Conservation (phyloP, 129 eudicot genomes). For the Mikania micrantha region DNA sequence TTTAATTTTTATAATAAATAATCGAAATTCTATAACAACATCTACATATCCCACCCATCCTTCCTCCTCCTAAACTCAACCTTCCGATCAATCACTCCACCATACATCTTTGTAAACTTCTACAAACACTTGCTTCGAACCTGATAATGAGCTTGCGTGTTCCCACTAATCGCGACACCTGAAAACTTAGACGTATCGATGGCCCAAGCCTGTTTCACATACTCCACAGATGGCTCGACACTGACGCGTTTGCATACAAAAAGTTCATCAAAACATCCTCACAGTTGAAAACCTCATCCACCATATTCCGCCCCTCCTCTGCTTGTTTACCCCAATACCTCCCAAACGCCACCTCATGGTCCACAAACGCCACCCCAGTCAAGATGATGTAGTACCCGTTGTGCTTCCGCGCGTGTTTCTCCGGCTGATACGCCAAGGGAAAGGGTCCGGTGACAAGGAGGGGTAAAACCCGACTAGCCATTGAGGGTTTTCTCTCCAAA, state of each 20-base stretch:
- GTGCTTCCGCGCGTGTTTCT: slow-evolving; percentile 66
- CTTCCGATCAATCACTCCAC: slow-evolving; percentile 52
- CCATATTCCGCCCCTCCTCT: slow-evolving; percentile 46
- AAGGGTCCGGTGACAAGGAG: slow-evolving; percentile 42
- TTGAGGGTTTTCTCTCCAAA: slow-evolving; percentile 79
- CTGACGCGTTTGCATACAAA: slow-evolving; percentile 61
- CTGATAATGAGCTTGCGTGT: slow-evolving; percentile 69
- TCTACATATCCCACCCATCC: slow-evolving; percentile 88
- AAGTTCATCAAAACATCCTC: slow-evolving; percentile 86
- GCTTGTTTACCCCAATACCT: slow-evolving; percentile 80
- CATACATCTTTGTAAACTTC: slow-evolving; percentile 50
- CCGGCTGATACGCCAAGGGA: slow-evolving; percentile 56
- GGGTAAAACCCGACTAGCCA: slow-evolving; percentile 88
- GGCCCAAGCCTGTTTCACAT: slow-evolving; percentile 68
- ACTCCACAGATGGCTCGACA: slow-evolving; percentile 41
- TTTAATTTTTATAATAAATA: slow-evolving; percentile 12
- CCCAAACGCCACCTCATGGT: slow-evolving; percentile 47
- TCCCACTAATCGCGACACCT: slow-evolving; percentile 69
- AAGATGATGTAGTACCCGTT: slow-evolving; percentile 74
- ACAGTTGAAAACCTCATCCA: slow-evolving; percentile 70
- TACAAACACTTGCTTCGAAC: slow-evolving; percentile 57
- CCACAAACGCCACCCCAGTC: slow-evolving; percentile 83
- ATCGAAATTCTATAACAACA: slow-evolving; percentile 12
- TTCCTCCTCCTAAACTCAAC: slow-evolving; percentile 47
- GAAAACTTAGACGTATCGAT: slow-evolving; percentile 75